Percentiles rank a stretch among this genome's conserved stretches.
Conservation (phyloP, 1,284 basidiomycete species). For the Pisolithus thermaeus region DNA sequence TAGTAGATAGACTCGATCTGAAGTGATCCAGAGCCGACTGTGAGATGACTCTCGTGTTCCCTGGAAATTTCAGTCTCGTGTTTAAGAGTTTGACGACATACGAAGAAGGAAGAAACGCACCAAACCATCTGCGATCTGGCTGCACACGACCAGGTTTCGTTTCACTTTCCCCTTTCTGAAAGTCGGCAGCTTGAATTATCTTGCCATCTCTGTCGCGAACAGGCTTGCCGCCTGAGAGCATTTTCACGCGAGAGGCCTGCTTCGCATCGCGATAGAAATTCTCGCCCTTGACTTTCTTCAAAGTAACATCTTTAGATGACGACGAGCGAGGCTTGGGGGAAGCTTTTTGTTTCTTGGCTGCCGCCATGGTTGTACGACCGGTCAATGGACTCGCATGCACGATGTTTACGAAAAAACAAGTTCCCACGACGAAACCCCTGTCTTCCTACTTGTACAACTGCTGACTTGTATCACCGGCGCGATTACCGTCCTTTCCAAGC, state of each 20-base stretch:
- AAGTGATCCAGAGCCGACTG: slow-evolving; percentile 94
- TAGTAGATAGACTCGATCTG: slow-evolving; percentile 75
- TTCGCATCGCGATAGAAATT: slow-evolving; percentile 95
- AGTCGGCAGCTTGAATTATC: slow-evolving; percentile 86
- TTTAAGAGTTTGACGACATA: slow-evolving; percentile 3
- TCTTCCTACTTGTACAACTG: no score
- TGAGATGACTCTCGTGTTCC: slow-evolving; percentile 98
- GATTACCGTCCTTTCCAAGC: no score
- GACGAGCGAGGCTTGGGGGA: slow-evolving; percentile 52
- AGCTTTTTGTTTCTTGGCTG: slow-evolving; percentile 39
- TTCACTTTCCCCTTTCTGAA: slow-evolving; percentile 89
- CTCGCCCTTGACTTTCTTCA: slow-evolving; percentile 82
- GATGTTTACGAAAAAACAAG: no score
- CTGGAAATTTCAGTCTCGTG: slow-evolving; percentile 34
- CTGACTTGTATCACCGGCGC: no score
- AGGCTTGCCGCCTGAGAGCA: slow-evolving; percentile 88
- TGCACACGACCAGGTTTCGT: slow-evolving; percentile 84
- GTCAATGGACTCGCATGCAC: no score
- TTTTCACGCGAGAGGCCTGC: slow-evolving; percentile 74
- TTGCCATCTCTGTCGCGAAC: slow-evolving; percentile 86
- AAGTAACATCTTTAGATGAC: slow-evolving; percentile 41
- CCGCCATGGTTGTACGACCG: slow-evolving; percentile 42
- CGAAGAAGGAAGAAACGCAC: slow-evolving; percentile 42
- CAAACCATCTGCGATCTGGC: slow-evolving; percentile 94
- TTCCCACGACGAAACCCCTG: background rate